phyloP scores from a whole-genome alignment of 2,329 filamentous ascomycete genomes.

The Aspergillus sp. region DNA sequence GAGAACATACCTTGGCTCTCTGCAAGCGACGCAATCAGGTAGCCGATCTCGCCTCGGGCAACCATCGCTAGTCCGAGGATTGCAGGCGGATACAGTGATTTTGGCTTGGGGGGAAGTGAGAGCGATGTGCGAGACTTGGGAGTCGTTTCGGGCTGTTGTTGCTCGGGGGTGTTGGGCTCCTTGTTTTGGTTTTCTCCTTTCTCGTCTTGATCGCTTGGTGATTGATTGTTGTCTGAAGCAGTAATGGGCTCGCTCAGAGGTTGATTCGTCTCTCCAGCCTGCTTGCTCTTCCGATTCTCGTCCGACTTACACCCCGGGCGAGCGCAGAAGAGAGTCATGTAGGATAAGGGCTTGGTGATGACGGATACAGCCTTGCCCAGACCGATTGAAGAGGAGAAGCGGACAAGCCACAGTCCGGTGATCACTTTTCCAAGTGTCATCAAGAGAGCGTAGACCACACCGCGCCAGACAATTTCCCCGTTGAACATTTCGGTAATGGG shows the following conservation, averaged over 20 bases:
- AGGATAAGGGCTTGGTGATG: conserved; percentile 5
- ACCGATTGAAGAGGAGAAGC: conserved; percentile 23
- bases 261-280: too few relatives aligned
- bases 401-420: conserved; percentile 59
- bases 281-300: neutral
- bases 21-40: conserved; percentile 69
- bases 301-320: neutral
- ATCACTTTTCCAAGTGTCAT: conserved; percentile 64
- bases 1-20: conserved; percentile 52
- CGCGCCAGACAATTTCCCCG: conserved; percentile 65
- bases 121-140: neutral
- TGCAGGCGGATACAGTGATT: conserved; percentile 64
- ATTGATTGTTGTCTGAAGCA: too few relatives aligned
- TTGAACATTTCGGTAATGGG: conserved; percentile 69
- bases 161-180: conserved; percentile 1
- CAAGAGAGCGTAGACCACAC: conserved; percentile 66
- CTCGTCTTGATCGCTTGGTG: too few relatives aligned
- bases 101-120: conserved; percentile 43
- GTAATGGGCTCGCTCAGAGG: too few relatives aligned
- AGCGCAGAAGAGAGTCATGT: conserved; percentile 7
- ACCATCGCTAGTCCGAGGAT: conserved; percentile 71
- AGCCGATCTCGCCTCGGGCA: conserved; percentile 75
- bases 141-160: neutral
- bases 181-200: too few relatives aligned
- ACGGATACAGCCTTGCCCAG: conserved; percentile 8